Percentiles rank a stretch among this genome's conserved stretches.
These are phyloP conservation scores for Catenaria anguillulae DNA, from an alignment of 371 early-diverging fungal species.

Conservation along the genomic window DNA sequence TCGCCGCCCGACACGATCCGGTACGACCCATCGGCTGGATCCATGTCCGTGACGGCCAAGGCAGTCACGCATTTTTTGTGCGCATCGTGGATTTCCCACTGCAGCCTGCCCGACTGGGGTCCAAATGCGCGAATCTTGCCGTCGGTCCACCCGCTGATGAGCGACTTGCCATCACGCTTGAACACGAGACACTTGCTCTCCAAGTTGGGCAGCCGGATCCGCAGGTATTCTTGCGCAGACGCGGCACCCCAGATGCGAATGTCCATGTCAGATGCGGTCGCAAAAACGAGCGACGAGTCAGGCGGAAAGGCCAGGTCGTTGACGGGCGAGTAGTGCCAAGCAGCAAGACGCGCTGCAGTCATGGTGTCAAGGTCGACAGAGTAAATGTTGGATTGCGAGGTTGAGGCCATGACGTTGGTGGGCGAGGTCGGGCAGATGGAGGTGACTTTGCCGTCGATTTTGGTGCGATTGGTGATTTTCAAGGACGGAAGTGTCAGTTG, in stretches of 20 bases:
- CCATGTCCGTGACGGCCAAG: slow-evolving; percentile 22
- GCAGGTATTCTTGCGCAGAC: slow-evolving; percentile 25
- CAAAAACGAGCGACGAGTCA: slow-evolving; percentile 33
- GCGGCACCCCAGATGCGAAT: slow-evolving; percentile 36
- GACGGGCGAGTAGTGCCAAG: slow-evolving; percentile 32
- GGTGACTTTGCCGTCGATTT: slow-evolving; percentile 36
- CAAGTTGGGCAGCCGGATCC: slow-evolving; percentile 34
- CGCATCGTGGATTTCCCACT: slow-evolving; percentile 38
- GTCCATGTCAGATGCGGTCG: slow-evolving; percentile 35
- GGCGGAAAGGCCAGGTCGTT: slow-evolving; percentile 35
- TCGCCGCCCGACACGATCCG: slow-evolving; percentile 36
- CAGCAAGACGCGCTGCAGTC: slow-evolving; percentile 17
- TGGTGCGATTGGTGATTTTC: slow-evolving; percentile 12
- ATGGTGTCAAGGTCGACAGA: slow-evolving; percentile 16
- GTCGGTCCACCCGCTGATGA: slow-evolving; percentile 39
- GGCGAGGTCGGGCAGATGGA: slow-evolving; percentile 24
- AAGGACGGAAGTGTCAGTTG: slow-evolving; percentile 15
- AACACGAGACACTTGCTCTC: slow-evolving; percentile 37
- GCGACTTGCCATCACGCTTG: slow-evolving; percentile 30
- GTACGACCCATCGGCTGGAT: slow-evolving; percentile 25
- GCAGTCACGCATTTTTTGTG: slow-evolving; percentile 36
- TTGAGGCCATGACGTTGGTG: slow-evolving; percentile 24
- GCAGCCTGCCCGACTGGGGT: slow-evolving; percentile 34
- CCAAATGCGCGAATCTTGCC: slow-evolving; percentile 42
- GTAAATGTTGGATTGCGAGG: slow-evolving; percentile 30